phyloP scores from a whole-genome alignment of 1,284 basidiomycete species.

The Microbotryum intermedium region DNA sequence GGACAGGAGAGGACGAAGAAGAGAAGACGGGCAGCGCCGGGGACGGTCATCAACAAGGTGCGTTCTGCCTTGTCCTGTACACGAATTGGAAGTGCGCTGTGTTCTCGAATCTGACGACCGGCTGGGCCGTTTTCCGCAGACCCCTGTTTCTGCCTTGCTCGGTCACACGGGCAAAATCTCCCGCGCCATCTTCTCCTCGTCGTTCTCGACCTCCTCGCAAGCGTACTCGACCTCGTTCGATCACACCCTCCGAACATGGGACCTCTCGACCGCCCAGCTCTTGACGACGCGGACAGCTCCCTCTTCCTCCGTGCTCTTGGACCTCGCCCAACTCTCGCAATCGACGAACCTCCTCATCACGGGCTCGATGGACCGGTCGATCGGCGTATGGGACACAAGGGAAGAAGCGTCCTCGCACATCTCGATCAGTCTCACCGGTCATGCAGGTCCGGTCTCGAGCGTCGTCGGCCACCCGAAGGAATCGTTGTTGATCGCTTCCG shows the following conservation, averaged over 20 bases:
- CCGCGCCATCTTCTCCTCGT: slow-evolving; percentile 48
- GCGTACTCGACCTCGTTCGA: slow-evolving; percentile 42
- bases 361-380: slow-evolving; percentile 45
- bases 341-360: slow-evolving; percentile 42
- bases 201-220: slow-evolving; percentile 17
- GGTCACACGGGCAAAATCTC: slow-evolving; percentile 67
- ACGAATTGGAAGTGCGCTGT: slow-evolving; percentile 38
- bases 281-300: background rate
- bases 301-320: slow-evolving; percentile 36
- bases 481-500: slow-evolving; percentile 62
- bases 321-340: slow-evolving; percentile 41
- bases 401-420: slow-evolving; percentile 44
- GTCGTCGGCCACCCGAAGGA: slow-evolving; percentile 53
- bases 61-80: slow-evolving; percentile 15
- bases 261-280: slow-evolving; percentile 39
- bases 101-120: slow-evolving; percentile 33
- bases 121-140: slow-evolving; percentile 46
- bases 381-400: slow-evolving; percentile 47
- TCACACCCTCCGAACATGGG: slow-evolving; percentile 45
- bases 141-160: slow-evolving; percentile 57
- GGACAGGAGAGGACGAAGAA: slow-evolving; percentile 41
- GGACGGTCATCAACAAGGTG: slow-evolving; percentile 38
- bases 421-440: slow-evolving; percentile 50
- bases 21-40: slow-evolving; percentile 41
- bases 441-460: slow-evolving; percentile 66